phyloP scores from a whole-genome alignment of 2,329 filamentous ascomycete genomes.

The Aspergillus bombycis region DNA sequence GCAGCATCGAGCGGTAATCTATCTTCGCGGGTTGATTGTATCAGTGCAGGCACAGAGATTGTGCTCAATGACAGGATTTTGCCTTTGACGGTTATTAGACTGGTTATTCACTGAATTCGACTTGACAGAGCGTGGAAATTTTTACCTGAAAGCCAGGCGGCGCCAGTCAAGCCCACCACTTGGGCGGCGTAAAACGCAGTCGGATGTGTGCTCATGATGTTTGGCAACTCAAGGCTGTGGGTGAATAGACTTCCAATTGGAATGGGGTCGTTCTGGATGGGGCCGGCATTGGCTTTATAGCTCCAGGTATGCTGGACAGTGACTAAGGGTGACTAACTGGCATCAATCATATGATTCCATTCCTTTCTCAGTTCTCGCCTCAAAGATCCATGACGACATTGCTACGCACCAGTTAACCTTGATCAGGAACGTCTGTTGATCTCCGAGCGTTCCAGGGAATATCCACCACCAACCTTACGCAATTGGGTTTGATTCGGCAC shows the following conservation, averaged over 20 bases:
- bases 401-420: not conserved
- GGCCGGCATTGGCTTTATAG: conserved; percentile 3
- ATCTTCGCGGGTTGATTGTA: conserved; percentile 20
- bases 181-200: conserved; percentile 31
- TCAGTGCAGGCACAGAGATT: conserved; percentile 28
- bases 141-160: conserved; percentile 35
- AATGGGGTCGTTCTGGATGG: not conserved
- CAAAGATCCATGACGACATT: conserved; percentile 11
- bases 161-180: conserved; percentile 31
- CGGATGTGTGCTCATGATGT: conserved; percentile 23
- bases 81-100: conserved; percentile 16
- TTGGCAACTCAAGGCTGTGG: not conserved
- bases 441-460: too few relatives aligned
- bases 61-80: conserved; percentile 33
- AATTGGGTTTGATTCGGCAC: not conserved
- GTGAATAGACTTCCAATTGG: not conserved
- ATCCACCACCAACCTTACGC: too few relatives aligned
- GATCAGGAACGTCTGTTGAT: not conserved
- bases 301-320: not conserved
- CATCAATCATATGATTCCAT: not conserved
- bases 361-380: not conserved
- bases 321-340: not conserved
- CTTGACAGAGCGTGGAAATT: not conserved
- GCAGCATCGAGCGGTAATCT: conserved; percentile 9
- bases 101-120: not conserved